These are phyloP conservation scores for Eragrostis curvula DNA, from an alignment of 176 grass and related monocot genomes.

Conservation along the genomic window DNA sequence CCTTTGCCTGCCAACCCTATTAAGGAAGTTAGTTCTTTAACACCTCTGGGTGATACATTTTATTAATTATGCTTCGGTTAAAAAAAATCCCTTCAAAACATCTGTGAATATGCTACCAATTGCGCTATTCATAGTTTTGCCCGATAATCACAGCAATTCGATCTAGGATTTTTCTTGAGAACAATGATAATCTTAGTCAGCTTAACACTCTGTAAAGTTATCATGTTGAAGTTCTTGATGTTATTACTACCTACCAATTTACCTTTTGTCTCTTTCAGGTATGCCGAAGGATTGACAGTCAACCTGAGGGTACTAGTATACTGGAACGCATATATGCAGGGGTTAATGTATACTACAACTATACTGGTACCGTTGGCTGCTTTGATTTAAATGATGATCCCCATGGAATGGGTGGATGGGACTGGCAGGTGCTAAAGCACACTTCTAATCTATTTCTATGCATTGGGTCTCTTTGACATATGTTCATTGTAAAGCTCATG, in stretches of 20 bases:
- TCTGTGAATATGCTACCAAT: background rate
- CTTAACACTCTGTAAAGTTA: background rate
- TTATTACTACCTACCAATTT: conserved; percentile 5
- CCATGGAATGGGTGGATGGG: conserved; percentile 96
- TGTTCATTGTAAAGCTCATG: conserved; percentile 18
- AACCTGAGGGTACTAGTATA: conserved; percentile 60
- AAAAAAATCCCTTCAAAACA: background rate
- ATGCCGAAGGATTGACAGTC: conserved; percentile 77
- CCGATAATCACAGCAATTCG: background rate
- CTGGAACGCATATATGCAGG: conserved; percentile 84
- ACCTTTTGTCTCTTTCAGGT: conserved; percentile 58
- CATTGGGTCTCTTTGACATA: conserved; percentile 8
- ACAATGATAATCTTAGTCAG: background rate
- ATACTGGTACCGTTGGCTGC: conserved; percentile 69
- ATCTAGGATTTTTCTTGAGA: background rate
- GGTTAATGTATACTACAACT: conserved; percentile 95
- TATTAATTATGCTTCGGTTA: background rate
- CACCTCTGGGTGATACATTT: background rate
- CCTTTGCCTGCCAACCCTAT: conserved; percentile 92
- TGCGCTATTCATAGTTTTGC: background rate
- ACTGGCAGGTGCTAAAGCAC: conserved; percentile 69
- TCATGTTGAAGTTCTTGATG: conserved; percentile 6
- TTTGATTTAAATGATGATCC: conserved; percentile 96
- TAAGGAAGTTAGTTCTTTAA: conserved; percentile 77
- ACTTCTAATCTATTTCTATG: background rate